Percentiles rank a stretch among this genome's conserved stretches.
Conservation (phyloP, 495 filamentous ascomycete genomes). For the Lophium mytilinum region DNA sequence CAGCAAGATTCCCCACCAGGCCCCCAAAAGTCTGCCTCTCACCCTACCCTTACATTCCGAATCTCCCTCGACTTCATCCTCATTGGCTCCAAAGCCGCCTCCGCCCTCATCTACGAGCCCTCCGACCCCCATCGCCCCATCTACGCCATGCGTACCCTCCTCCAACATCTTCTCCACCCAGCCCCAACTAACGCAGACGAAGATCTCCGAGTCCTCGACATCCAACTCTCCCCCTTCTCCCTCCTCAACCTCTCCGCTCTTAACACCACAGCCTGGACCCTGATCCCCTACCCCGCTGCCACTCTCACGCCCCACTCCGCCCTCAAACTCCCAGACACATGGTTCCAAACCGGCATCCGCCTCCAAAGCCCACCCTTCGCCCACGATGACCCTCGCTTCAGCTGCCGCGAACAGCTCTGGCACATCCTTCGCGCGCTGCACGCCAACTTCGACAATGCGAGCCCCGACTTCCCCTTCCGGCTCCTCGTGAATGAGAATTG, state of each 20-base stretch:
- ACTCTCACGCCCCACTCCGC: too few species aligned
- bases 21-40: too few species aligned
- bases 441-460: not conserved
- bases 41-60: not conserved
- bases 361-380: too few species aligned
- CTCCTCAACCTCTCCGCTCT: too few species aligned
- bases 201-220: not conserved
- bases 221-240: too few species aligned
- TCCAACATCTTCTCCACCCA: not conserved
- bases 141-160: not conserved
- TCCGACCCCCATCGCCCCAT: conserved; percentile 1
- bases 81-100: conserved; percentile 11
- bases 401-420: not conserved
- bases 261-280: too few species aligned
- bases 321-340: too few species aligned
- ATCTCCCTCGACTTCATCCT: conserved; percentile 18
- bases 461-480: not conserved
- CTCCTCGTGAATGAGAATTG: not conserved
- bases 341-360: too few species aligned
- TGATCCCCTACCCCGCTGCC: too few species aligned
- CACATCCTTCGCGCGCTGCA: not conserved
- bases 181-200: not conserved
- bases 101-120: conserved; percentile 11
- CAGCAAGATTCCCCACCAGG: too few species aligned
- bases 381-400: not conserved